phyloP scores from a whole-genome alignment of 2,329 filamentous ascomycete species.

The Hypoxylon sp. region DNA sequence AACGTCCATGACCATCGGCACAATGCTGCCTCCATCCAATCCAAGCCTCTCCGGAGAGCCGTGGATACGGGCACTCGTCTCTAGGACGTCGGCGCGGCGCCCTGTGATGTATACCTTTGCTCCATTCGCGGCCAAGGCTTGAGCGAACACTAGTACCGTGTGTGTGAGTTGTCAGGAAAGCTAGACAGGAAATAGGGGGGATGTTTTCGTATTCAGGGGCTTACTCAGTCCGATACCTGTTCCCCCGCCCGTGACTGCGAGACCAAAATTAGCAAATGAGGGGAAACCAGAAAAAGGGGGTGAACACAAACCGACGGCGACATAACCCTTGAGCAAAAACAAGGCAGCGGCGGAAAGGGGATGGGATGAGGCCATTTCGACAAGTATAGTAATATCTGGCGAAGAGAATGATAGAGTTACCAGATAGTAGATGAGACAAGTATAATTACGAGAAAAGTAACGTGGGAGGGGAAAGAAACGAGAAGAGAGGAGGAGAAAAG shows the following conservation, averaged over 20 bases:
- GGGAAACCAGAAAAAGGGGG: conserved; percentile 16
- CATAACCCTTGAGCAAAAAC: conserved; percentile 49
- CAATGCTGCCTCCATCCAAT: conserved; percentile 62
- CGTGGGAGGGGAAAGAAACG: conserved; percentile 10
- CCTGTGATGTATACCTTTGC: conserved; percentile 58
- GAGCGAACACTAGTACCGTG: conserved; percentile 59
- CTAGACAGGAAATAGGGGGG: conserved; percentile 8
- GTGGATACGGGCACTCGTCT: conserved; percentile 60
- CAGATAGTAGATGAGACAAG: background rate
- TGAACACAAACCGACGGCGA: conserved; percentile 49
- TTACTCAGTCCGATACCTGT: conserved; percentile 52
- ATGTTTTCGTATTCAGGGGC: conserved; percentile 14
- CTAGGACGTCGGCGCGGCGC: conserved; percentile 61
- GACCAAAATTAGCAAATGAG: conserved; percentile 24
- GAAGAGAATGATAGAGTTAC: background rate
- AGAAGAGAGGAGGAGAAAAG: conserved; percentile 27
- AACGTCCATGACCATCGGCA: conserved; percentile 62
- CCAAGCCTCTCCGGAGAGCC: conserved; percentile 58
- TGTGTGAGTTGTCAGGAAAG: background rate
- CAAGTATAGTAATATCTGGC: background rate
- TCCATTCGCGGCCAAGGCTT: conserved; percentile 63
- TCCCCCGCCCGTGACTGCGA: conserved; percentile 51
- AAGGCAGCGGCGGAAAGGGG: conserved; percentile 51
- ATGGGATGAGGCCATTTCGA: conserved; percentile 47
- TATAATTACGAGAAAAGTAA: conserved; percentile 3